Conservation (phyloP, 129 eudicot species). For the Gnaphalium uliginosum region DNA sequence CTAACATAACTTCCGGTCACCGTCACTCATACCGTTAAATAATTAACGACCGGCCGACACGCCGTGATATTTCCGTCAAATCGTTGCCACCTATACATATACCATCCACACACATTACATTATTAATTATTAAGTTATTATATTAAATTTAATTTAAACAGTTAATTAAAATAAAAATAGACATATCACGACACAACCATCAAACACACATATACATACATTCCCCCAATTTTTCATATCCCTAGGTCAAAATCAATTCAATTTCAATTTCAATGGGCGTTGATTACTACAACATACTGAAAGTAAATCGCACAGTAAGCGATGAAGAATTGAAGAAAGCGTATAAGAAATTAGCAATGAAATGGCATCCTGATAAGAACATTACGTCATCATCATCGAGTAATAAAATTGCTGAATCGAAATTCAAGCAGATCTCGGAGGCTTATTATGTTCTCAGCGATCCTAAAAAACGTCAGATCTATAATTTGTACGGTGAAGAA, state of each 20-base stretch:
- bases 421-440: conserved; percentile 88
- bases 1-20: conserved; percentile 25
- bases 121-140: background rate
- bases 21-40: conserved; percentile 12
- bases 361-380: conserved; percentile 97
- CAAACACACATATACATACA: background rate
- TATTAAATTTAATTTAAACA: background rate
- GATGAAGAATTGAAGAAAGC: conserved; percentile 84
- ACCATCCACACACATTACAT: conserved; percentile 16
- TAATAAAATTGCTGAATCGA: conserved; percentile 66
- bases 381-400: conserved; percentile 33
- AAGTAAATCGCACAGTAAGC: conserved; percentile 46
- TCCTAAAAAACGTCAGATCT: conserved; percentile 86
- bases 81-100: conserved; percentile 39
- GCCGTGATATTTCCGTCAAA: conserved; percentile 40
- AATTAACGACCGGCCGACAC: conserved; percentile 45
- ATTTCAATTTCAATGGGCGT: conserved; percentile 41
- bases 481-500: conserved; percentile 87
- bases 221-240: background rate
- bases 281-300: conserved; percentile 79
- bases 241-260: background rate
- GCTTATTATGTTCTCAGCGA: conserved; percentile 86
- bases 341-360: conserved; percentile 82
- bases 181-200: conserved; percentile 12
- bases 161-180: background rate